These are phyloP conservation scores for Geotrichum reessii DNA, from an alignment of 1,139 yeast genomes.

Conservation along the genomic window DNA sequence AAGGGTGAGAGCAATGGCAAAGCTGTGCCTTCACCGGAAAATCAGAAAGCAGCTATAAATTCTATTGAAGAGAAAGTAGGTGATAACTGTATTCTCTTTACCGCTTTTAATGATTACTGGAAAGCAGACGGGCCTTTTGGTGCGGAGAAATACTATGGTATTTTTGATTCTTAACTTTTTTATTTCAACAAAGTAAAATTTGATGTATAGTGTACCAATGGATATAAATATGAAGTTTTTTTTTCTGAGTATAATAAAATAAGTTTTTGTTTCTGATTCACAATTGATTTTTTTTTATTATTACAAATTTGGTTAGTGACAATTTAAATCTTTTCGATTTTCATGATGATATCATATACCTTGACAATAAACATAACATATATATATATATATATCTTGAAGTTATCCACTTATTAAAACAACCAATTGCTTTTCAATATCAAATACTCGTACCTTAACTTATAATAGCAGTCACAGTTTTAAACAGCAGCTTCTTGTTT, in stretches of 20 bases:
- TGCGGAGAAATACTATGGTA: slow-evolving; percentile 84
- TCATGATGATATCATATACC: too few relatives aligned
- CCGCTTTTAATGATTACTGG: slow-evolving; percentile 82
- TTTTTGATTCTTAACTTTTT: slow-evolving; percentile 1
- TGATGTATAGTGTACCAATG: too few relatives aligned
- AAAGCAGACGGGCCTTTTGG: slow-evolving; percentile 62
- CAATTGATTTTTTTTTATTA: too few relatives aligned
- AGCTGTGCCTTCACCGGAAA: slow-evolving; percentile 61
- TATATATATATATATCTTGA: too few relatives aligned
- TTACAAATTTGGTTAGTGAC: too few relatives aligned
- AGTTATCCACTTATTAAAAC: background rate
- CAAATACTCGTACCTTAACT: background rate
- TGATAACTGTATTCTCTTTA: slow-evolving; percentile 60
- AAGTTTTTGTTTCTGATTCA: too few relatives aligned
- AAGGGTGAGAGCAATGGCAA: slow-evolving; percentile 59
- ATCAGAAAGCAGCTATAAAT: slow-evolving; percentile 61
- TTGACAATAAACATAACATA: too few relatives aligned
- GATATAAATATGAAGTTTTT: too few relatives aligned
- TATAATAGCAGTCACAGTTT: background rate
- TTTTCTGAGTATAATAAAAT: too few relatives aligned
- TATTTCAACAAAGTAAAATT: too few relatives aligned
- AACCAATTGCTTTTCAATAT: background rate
- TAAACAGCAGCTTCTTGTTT: background rate
- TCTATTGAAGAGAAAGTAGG: slow-evolving; percentile 54
- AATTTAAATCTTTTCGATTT: too few relatives aligned